These are phyloP conservation scores for Oryza coarctata DNA, from an alignment of 176 grass and related monocot species.

Conservation along the genomic window DNA sequence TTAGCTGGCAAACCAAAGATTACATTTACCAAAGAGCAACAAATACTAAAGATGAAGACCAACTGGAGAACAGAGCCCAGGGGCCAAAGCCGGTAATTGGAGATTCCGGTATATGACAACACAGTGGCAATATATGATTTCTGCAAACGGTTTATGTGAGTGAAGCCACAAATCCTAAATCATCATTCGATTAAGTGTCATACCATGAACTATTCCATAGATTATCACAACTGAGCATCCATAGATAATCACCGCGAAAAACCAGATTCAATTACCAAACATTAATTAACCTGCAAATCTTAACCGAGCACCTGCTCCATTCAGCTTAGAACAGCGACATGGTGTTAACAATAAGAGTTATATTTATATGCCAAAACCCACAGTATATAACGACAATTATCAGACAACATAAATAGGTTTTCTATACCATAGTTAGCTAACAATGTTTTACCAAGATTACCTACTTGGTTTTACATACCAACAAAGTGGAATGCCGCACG, in stretches of 20 bases:
- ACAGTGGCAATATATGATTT: conserved; percentile 3
- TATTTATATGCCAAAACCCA: background rate
- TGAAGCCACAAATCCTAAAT: conserved; percentile 9
- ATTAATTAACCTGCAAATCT: too few species aligned
- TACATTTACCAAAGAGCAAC: background rate
- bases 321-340: conserved; percentile 1
- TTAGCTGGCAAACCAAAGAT: background rate
- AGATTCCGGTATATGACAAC: background rate
- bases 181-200: background rate
- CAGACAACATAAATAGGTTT: background rate
- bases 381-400: background rate
- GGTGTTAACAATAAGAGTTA: background rate
- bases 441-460: background rate
- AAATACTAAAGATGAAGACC: conserved; percentile 3
- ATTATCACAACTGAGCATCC: background rate
- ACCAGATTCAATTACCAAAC: background rate
- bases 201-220: background rate
- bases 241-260: background rate
- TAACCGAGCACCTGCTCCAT: background rate
- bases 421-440: conserved; percentile 7
- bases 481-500: background rate
- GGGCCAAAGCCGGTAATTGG: background rate
- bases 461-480: conserved; percentile 15
- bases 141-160: background rate
- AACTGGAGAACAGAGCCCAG: background rate